A percentile compares a stretch with the other conserved stretches of the same genome.
Conservation (phyloP, 257 asterid genomes). For the Nicotiana sylvestris region DNA sequence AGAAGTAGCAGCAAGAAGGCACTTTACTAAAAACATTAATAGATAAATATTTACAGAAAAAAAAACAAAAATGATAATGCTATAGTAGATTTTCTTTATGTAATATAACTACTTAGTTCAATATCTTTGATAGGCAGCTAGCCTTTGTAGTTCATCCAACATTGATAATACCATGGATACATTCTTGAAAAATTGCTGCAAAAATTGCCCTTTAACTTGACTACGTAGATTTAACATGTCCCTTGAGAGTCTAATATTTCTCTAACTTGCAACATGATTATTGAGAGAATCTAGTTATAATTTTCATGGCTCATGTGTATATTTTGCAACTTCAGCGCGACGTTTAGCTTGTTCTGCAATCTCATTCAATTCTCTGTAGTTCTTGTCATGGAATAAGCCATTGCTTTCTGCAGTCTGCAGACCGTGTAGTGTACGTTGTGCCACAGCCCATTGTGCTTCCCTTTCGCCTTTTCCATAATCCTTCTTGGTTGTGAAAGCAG, state of each 20-base stretch:
- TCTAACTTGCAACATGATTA: constrained; percentile 18
- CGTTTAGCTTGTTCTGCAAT: constrained; percentile 51
- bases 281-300: neutral
- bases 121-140: neutral
- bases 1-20: too few relatives aligned
- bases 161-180: neutral
- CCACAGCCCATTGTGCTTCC: constrained; percentile 57
- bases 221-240: constrained; percentile 18
- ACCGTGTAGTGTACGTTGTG: constrained; percentile 52
- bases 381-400: constrained; percentile 22
- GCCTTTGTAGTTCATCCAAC: neutral
- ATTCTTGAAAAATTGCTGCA: neutral
- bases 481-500: constrained; percentile 56
- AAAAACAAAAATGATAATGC: neutral
- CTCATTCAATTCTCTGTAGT: constrained; percentile 40
- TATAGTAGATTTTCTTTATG: neutral
- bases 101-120: neutral
- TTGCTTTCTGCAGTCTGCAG: constrained; percentile 25
- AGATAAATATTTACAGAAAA: neutral
- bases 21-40: neutral
- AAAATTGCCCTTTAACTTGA: neutral
- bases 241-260: constrained; percentile 43
- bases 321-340: constrained; percentile 52
- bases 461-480: constrained; percentile 41
- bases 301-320: neutral